Base-by-base conservation (phyloP, 2,329 filamentous ascomycete species). In the Phaeophleospora eucalypticola region DNA sequence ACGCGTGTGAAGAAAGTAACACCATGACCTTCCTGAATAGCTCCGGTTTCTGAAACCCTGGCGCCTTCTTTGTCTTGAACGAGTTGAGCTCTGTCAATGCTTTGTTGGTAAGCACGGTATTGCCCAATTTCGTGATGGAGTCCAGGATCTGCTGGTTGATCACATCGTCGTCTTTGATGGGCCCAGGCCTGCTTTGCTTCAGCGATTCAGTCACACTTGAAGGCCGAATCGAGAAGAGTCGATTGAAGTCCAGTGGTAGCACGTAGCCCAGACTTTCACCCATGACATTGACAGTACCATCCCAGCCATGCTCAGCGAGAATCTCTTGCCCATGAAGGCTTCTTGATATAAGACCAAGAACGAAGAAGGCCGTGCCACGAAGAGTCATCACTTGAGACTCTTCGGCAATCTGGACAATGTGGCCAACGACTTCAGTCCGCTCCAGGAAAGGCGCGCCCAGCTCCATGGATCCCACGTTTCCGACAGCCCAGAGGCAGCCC, bases 381-480 rank as follows among this genome's bases (percentile, higher is more conserved):
- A 98, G 77, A 48, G 89, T 95, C 82, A 98, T 85, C 41, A 98
- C 87, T 57, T 90, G 83, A 35, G 93, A 90, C 20, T 76, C 74
- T 65, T 95, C 88, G 1, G 93, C 93, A 63, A 98, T 96, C 53
- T 82, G 78, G 38, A 97, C 82, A 52, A 98, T 91, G 53, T 85
- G 81, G 61, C 85, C 81, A 15, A 97, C 89, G 32, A 97, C 89
- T 56, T 96, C 87, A 32, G 83, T 87, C 46, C 86, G 84, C 68
- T 96, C 93, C 3, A 98, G 76, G 65, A 98, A 98, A 0, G 89
- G 89, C 1, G 91, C 91, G 1, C 93, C 93, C 1, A 96, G 81
- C 60, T 97, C 91, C 90, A 98, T 97, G 0, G 90, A 96, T 0
- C 93, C 93, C 32, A 98, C 91, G 59, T 98, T 98, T 18, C 93